Evolutionary conservation across 495 filamentous ascomycete genomes (phyloP), one percentile per base, ranked within the genome.

Genomic region (Tuber microsphaerosporum): DNA sequence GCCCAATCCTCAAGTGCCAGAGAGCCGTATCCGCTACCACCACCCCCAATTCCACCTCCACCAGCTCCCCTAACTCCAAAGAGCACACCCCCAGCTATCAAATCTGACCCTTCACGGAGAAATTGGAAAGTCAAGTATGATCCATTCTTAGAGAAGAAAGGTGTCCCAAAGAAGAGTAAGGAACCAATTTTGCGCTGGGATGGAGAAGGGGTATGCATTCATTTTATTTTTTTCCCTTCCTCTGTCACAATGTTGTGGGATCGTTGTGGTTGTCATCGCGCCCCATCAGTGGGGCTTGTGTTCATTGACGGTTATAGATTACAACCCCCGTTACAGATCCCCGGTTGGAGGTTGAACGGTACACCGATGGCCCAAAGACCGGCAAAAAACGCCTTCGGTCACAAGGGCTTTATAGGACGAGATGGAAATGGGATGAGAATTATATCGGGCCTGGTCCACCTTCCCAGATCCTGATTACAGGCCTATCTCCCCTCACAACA

Each of bases 371-470:
- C 89, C 77, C 81, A 16, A 80, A 76, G 74, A 26, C 22, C 22
- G 81, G 81, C n/a, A 94, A 91, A 81, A 88, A 88, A 71, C 89
- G 89, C 77, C 86, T 93, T 77, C 91, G 94, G 46, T 85, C 88
- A 74, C 71, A 75, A 26, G 89, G 92, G 51, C 94, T 94, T 1
- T 97, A 95, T 84, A 87, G 88, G 65, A 84, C 96, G 51, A 90
- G 88, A 81, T 90, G 89, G 41, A 97, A 93, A 83, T 84, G 88
- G 56, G 94, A 93, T 80, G 94, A 88, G 76, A 91, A 92, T 3
- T 97, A 94, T 20, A 90, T 94, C 74, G 94, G 93, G 1, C 93
- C 93, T 51, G 94, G 92, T 7, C 95, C 96, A 39, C 92, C 96
- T 10, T 90, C 89, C 17, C 93, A 97, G 81, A 89, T 99, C 69